Base-by-base conservation (phyloP, 495 filamentous ascomycete species). In the Daldinia loculata region DNA sequence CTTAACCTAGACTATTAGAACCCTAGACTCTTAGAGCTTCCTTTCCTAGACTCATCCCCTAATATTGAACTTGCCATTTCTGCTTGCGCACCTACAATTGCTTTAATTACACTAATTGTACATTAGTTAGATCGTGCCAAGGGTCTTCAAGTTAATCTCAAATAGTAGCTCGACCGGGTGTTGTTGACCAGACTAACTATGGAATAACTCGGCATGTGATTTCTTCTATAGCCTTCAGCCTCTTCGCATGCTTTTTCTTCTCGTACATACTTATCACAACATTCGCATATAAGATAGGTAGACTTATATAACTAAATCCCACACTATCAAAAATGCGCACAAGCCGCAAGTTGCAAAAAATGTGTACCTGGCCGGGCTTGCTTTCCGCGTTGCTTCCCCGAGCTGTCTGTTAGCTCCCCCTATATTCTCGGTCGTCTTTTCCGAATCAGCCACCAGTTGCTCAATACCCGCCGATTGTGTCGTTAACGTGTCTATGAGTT, bases 391-490 rank as follows among this genome's bases (percentile, higher is more conserved):
- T 41, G 94, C 95, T 74, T 90, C 89, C 79, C 95, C 97, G 43
- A 99, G 82, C 80, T 98, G 90, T 77, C 91, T 92, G 77, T 98
- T 99, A 8, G 95, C 95, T 36, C 89, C 87, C 2, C 91, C 91
- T 41, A 99, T 87, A 75, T 98, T 97, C 77, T 94, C 92, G 29
- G 88, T 84, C 8, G 94, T 97, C 12, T 86, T 81, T 43, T 89
- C 85, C 1, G 92, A 92, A 70, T 99, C 96, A 52, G 89, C 83
- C n/a, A 97, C 92, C 17, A 99, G 81, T 71, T 94, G 92, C 57
- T 92, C 89, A 64, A 99, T 94, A 67, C 93, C 90, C 55, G 90
- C 93, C 48, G 92, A 91, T 73, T 99, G 95, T 3, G 89, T 89
- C 22, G 90, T 84, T 1, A 99, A 88, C 67, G 98, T 96, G 57